These are phyloP conservation scores for Gossypium aridum DNA, from an alignment of 441 rosid genomes.

Conservation along the genomic window DNA sequence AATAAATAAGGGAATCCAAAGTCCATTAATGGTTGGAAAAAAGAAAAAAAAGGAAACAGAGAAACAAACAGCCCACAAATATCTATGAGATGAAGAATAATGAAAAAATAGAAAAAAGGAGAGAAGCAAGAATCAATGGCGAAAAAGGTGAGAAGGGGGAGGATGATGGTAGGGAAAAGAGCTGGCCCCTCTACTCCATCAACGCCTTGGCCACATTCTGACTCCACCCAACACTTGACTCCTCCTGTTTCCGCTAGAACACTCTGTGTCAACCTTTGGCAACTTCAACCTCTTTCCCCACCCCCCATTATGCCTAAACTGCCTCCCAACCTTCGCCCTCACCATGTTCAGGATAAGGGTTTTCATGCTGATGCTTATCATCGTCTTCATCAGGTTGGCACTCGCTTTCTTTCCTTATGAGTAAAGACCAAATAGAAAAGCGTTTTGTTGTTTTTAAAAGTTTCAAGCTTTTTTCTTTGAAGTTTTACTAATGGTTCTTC, in stretches of 20 bases:
- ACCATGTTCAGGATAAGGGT: constrained; percentile 19
- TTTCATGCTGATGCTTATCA: constrained; percentile 20
- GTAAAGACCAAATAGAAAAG: no score
- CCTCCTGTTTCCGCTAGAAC: constrained; percentile 54
- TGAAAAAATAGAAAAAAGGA: constrained; percentile 17
- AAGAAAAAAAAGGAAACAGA: neutral
- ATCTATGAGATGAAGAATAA: neutral
- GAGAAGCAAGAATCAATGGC: constrained; percentile 25
- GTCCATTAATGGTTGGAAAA: neutral
- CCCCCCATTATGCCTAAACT: constrained; percentile 17
- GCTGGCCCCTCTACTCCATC: constrained; percentile 80
- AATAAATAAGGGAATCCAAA: constrained; percentile 6
- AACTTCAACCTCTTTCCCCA: constrained; percentile 38
- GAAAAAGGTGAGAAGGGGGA: constrained; percentile 37
- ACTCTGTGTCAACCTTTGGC: constrained; percentile 74
- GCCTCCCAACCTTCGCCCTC: constrained; percentile 12
- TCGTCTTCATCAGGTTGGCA: constrained; percentile 43
- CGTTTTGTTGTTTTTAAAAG: neutral
- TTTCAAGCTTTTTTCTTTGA: neutral
- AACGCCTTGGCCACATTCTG: constrained; percentile 64
- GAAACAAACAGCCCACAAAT: neutral
- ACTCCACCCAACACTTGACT: constrained; percentile 27
- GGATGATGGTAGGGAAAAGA: constrained; percentile 39
- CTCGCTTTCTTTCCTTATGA: neutral
- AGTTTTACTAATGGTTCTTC: neutral